Percentiles rank a stretch among this genome's conserved stretches.
These are phyloP conservation scores for Talaromyces marneffei DNA, from an alignment of 2,329 filamentous ascomycete species.

Conservation along the genomic window DNA sequence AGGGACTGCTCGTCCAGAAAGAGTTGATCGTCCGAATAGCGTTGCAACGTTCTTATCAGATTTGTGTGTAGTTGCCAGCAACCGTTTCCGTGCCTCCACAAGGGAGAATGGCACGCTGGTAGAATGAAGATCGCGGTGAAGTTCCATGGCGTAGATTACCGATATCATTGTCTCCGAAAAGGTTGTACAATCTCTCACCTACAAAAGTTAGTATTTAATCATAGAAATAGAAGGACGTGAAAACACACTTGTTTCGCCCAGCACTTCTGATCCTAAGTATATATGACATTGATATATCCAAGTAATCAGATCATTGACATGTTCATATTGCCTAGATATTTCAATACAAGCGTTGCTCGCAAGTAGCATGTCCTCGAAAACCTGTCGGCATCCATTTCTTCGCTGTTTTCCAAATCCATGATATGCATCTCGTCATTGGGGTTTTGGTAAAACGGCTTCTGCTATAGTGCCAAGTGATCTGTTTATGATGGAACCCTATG, in stretches of 20 bases:
- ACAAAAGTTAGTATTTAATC: neutral
- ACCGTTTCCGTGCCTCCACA: constrained; percentile 22
- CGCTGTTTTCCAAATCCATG: constrained; percentile 10
- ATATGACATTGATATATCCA: constrained; percentile 19
- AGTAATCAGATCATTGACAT: constrained; percentile 16
- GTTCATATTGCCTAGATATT: constrained; percentile 11
- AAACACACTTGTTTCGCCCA: constrained; percentile 15
- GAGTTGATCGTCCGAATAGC: constrained; percentile 23
- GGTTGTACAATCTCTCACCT: constrained; percentile 14
- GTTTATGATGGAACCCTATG: neutral
- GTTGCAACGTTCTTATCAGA: constrained; percentile 25
- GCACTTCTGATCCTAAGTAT: constrained; percentile 16
- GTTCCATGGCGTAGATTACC: constrained; percentile 14
- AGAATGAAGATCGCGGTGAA: constrained; percentile 7
- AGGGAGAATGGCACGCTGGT: constrained; percentile 22
- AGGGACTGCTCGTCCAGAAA: constrained; percentile 14
- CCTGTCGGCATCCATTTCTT: constrained; percentile 8
- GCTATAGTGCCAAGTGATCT: constrained; percentile 4
- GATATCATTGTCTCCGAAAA: constrained; percentile 18
- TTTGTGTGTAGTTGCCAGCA: constrained; percentile 22
- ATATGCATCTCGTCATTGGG: neutral
- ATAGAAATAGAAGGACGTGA: neutral
- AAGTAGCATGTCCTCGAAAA: constrained; percentile 19
- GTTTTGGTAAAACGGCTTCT: constrained; percentile 3
- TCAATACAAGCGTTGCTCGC: constrained; percentile 19